phyloP scores from a whole-genome alignment of 1,139 yeast species.

The Debaryomyces singareniensis region DNA sequence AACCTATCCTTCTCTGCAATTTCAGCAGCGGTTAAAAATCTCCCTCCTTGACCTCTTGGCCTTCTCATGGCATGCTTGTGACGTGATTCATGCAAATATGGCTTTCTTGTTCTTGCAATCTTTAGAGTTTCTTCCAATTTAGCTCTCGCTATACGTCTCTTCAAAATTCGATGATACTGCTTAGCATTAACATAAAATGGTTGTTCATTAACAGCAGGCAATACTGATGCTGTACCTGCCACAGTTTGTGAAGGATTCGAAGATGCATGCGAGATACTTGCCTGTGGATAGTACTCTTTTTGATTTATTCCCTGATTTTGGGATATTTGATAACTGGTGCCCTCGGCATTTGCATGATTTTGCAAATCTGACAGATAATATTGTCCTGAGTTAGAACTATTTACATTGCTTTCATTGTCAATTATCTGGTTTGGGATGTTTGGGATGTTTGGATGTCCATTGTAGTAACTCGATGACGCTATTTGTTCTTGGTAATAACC shows the following conservation, averaged over 20 bases:
- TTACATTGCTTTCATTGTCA: slow-evolving; percentile 4
- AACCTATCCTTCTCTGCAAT: slow-evolving; percentile 75
- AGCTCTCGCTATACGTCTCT: slow-evolving; percentile 90
- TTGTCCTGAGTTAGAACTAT: slow-evolving; percentile 4
- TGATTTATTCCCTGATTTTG: slow-evolving; percentile 2
- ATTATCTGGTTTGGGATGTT: slow-evolving; percentile 5
- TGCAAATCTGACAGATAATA: slow-evolving; percentile 4
- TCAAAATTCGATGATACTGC: slow-evolving; percentile 90
- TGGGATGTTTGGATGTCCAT: slow-evolving; percentile 12
- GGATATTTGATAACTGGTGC: slow-evolving; percentile 3
- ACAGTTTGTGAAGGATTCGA: background rate
- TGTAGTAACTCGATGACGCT: slow-evolving; percentile 18
- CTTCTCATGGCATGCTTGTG: slow-evolving; percentile 99
- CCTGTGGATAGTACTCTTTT: background rate
- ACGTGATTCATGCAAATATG: slow-evolving; percentile 93
- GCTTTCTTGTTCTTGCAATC: slow-evolving; percentile 85
- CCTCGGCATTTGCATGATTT: slow-evolving; percentile 3
- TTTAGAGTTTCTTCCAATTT: slow-evolving; percentile 83
- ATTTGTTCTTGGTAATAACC: slow-evolving; percentile 27
- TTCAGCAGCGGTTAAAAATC: slow-evolving; percentile 94
- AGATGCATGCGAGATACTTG: background rate
- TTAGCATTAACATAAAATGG: slow-evolving; percentile 98
- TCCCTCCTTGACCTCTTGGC: slow-evolving; percentile 98
- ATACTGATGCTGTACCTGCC: background rate
- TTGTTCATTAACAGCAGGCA: slow-evolving; percentile 50